Evolutionary conservation across 176 grass and related monocot species (phyloP).

Genomic region (Cocos nucifera): DNA sequence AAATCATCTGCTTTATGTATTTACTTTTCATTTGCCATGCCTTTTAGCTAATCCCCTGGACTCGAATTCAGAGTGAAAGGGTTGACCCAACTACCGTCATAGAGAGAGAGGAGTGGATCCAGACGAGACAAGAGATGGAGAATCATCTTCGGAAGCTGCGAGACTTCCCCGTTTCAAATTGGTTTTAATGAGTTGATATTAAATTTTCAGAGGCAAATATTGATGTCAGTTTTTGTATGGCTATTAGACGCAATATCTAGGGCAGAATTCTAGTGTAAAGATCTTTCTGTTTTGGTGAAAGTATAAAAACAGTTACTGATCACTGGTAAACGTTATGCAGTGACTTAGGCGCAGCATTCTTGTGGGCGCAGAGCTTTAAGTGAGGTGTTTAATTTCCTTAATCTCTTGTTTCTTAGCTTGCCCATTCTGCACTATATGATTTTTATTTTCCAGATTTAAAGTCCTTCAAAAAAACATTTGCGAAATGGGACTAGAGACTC

Average conservation of each 20-base stretch:
- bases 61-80: slow-evolving; percentile 41
- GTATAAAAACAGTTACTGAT: too few species aligned
- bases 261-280: too few species aligned
- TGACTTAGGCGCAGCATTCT: too few species aligned
- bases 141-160: slow-evolving; percentile 71
- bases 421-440: too few species aligned
- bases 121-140: slow-evolving; percentile 59
- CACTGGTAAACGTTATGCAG: too few species aligned
- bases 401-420: too few species aligned
- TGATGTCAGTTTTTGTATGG: not conserved
- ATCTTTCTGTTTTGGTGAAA: too few species aligned
- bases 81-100: slow-evolving; percentile 57
- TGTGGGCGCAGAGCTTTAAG: too few species aligned
- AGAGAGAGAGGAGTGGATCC: slow-evolving; percentile 60
- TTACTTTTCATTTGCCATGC: slow-evolving; percentile 1
- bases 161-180: slow-evolving; percentile 74
- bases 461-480: too few species aligned
- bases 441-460: too few species aligned
- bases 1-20: not conserved
- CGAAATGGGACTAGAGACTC: too few species aligned
- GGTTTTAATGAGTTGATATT: slow-evolving; percentile 34
- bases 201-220: not conserved
- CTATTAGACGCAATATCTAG: not conserved
- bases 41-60: slow-evolving; percentile 1
- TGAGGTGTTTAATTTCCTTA: too few species aligned